Percentiles rank a stretch among this genome's conserved stretches.
phyloP scores from a whole-genome alignment of 306 rosid species.

The Macrotyloma uniflorum region DNA sequence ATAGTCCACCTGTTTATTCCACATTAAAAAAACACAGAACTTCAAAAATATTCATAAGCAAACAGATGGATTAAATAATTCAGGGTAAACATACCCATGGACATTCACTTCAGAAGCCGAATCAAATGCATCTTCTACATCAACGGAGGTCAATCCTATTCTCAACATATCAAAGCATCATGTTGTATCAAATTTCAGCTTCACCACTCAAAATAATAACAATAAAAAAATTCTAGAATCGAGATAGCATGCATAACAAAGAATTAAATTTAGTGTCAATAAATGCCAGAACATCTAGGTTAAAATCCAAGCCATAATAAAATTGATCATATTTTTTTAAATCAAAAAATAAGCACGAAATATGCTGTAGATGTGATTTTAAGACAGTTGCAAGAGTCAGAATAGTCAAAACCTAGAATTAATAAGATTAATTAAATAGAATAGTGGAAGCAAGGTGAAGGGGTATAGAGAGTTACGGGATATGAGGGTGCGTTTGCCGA shows the following conservation, averaged over 20 bases:
- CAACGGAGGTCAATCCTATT: conserved; percentile 68
- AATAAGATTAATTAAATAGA: not conserved
- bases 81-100: conserved; percentile 58
- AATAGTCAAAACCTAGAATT: not conserved
- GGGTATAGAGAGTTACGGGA: conserved; percentile 57
- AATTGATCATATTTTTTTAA: too few species aligned
- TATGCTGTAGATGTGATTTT: not conserved
- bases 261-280: not conserved
- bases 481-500: conserved; percentile 80
- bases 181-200: conserved; percentile 9
- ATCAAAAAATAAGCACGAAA: not conserved
- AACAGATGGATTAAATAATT: not conserved
- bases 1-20: conserved; percentile 71
- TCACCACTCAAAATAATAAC: not conserved
- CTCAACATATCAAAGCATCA: conserved; percentile 26
- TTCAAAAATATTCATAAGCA: conserved; percentile 13
- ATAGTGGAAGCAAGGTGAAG: not conserved
- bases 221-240: not conserved
- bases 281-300: not conserved
- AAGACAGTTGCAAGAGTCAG: not conserved
- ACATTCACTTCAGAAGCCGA: conserved; percentile 57
- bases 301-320: not conserved
- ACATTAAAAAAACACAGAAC: not conserved
- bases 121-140: conserved; percentile 66
- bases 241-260: not conserved